Evolutionary conservation across 225 moss, liverwort and hornwort species (phyloP), one percentile per base, ranked within the genome.

Genomic region (Straminergon stramineum): DNA sequence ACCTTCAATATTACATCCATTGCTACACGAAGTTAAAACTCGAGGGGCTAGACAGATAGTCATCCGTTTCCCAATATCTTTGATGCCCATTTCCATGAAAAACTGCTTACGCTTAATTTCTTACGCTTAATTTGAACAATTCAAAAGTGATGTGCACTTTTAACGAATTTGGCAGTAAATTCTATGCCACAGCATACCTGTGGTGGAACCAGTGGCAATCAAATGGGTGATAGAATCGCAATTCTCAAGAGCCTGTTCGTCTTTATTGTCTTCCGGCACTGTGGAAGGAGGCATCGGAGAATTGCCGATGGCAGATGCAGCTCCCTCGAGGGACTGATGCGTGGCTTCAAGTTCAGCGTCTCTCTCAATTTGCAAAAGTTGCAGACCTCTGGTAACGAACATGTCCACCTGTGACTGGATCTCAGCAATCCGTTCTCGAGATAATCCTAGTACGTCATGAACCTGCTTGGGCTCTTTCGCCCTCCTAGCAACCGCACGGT

Each of bases 341-440:
- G 97, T 96, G 39, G 97, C 98, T 85, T 99, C 96, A 92, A 97
- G 90, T 91, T 97, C 97, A 28, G 96, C 96, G 89, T 97, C 96
- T 90, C 98, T 95, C 87, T 99, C 98, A 80, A 97, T 92, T 91
- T 92, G 94, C 91, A 99, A 83, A 75, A 99, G 97, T 90, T 95
- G 91, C 52, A 96, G 92, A 53, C 95, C 97, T 88, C 89, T 92
- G 20, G 88, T 91, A 86, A 97, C 98, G 92, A 95, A 98, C 45
- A 88, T 75, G 84, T 96, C 94, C 66, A 98, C 93, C 57, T 90
- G 94, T 66, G 94, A 85, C 92, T 98, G 98, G 79, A 96, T 95
- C 90, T 91, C 93, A 39, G 89, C 62, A 71, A 96, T 87, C 82
- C 93, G 90, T 35, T 97, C 96, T 66, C 91, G 92, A 82, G 95